Base-by-base conservation (phyloP, 108 stramenopile species). In the Nitzschia sp. region DNA sequence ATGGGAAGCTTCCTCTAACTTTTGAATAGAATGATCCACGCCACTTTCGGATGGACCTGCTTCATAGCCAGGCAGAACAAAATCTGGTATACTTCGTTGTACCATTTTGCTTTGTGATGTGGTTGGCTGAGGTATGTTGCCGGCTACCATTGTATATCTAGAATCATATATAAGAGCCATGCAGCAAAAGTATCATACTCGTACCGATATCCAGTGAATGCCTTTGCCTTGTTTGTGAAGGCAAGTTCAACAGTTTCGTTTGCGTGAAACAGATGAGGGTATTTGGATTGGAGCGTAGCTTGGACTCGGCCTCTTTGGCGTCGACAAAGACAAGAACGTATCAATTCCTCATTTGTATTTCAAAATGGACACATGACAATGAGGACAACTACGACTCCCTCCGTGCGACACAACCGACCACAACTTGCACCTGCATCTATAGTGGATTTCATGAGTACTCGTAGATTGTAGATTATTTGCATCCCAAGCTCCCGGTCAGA, bases 181-280 rank as follows among this genome's bases (percentile, higher is more conserved):
- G n/a, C n/a, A n/a, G n/a, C n/a, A n/a, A n/a, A n/a, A n/a, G n/a
- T n/a, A n/a, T n/a, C n/a, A n/a, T n/a, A n/a, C n/a, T n/a, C n/a
- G n/a, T n/a, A n/a, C n/a, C n/a, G n/a, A n/a, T n/a, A n/a, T n/a
- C n/a, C 29, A 34, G 29, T 34, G 29, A 34, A 34, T 34, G 25
- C 83, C 83, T n/a, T 58, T 73, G 17, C 83, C 86, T 3, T 81
- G 17, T 77, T 73, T 40, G 71, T 70, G 57, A 88, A 88, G 53
- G 87, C 87, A 9, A 83, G 68, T 39, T 81, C 74, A 21, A 86
- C 34, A 19, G 48, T 19, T 34, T 83, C 83, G 43, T 76, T 70
- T 0, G 14, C 34, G 10, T 65, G 70, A 25, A 86, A 70, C 11
- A 83, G 66, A 2, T 25, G 26, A 8, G 85, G 78, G 57, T 75